Conservation (phyloP, 306 rosid species). For the Casuarina equisetifolia region DNA sequence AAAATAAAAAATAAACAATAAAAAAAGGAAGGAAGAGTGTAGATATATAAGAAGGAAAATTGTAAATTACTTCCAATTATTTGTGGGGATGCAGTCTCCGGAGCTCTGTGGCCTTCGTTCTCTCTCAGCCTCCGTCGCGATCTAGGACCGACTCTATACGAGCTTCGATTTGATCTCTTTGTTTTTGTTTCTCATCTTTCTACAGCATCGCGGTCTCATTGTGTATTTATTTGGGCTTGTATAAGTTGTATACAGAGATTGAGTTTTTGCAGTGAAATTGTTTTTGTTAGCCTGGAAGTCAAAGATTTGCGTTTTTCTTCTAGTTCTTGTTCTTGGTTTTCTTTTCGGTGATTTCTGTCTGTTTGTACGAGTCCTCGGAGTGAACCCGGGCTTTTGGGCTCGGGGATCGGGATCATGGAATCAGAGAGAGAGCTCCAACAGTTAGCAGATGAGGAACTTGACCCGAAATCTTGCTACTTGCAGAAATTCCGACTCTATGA, state of each 20-base stretch:
- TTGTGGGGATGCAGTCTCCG: constrained; percentile 67
- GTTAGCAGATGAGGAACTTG: constrained; percentile 39
- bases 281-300: constrained; percentile 36
- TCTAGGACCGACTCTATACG: constrained; percentile 32
- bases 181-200: background rate
- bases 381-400: constrained; percentile 56
- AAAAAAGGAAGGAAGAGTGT: background rate
- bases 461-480: constrained; percentile 49
- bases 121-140: constrained; percentile 41
- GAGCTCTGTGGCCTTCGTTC: constrained; percentile 44
- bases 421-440: constrained; percentile 36
- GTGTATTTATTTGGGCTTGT: constrained; percentile 15
- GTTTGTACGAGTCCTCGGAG: constrained; percentile 26
- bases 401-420: constrained; percentile 72
- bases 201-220: constrained; percentile 24
- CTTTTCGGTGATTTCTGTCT: constrained; percentile 13
- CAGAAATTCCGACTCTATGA: constrained; percentile 96
- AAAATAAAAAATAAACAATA: background rate
- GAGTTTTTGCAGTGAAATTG: constrained; percentile 35
- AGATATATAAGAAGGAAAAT: background rate
- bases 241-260: constrained; percentile 29
- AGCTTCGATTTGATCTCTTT: constrained; percentile 29
- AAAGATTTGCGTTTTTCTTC: constrained; percentile 6
- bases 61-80: constrained; percentile 18
- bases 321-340: background rate